These are phyloP conservation scores for Diddensiella santjacobensis DNA, from an alignment of 805 yeast genomes.

Conservation along the genomic window DNA sequence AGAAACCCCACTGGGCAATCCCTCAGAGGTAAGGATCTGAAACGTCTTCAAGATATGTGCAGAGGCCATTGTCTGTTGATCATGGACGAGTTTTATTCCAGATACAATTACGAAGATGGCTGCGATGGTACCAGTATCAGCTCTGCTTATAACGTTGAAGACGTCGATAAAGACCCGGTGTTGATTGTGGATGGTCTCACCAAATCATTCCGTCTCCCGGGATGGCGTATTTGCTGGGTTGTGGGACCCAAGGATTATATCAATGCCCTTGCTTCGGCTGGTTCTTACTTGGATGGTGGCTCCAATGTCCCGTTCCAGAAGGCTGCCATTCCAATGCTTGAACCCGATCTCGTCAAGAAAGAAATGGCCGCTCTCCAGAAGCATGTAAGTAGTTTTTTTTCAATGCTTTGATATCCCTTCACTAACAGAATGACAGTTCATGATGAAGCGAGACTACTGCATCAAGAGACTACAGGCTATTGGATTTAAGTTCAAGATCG, in stretches of 20 bases:
- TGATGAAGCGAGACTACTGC: constrained; percentile 54
- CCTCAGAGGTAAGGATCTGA: constrained; percentile 45
- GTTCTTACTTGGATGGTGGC: constrained; percentile 59
- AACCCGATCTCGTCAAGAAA: constrained; percentile 46
- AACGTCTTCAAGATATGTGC: constrained; percentile 50
- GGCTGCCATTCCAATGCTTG: constrained; percentile 52
- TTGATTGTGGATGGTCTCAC: constrained; percentile 58
- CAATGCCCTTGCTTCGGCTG: constrained; percentile 52
- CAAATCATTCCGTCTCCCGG: constrained; percentile 58
- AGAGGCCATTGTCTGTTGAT: constrained; percentile 50
- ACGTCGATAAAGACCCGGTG: constrained; percentile 56
- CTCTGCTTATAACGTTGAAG: constrained; percentile 49
- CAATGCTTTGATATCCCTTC: not conserved
- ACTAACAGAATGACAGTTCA: constrained; percentile 32
- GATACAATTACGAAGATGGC: constrained; percentile 51
- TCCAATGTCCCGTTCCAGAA: constrained; percentile 59
- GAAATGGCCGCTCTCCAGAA: constrained; percentile 57
- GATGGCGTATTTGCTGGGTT: constrained; percentile 64
- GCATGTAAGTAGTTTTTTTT: constrained; percentile 31
- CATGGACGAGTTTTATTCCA: constrained; percentile 62
- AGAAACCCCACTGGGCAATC: constrained; percentile 60
- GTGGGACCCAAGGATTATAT: constrained; percentile 60
- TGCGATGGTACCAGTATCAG: constrained; percentile 51
- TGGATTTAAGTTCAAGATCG: constrained; percentile 51
- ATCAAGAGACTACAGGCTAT: constrained; percentile 44